A percentile compares a stretch with the other conserved stretches of the same genome.
phyloP scores from a whole-genome alignment of 1,139 yeast genomes.

The Lodderomyces beijingensis region DNA sequence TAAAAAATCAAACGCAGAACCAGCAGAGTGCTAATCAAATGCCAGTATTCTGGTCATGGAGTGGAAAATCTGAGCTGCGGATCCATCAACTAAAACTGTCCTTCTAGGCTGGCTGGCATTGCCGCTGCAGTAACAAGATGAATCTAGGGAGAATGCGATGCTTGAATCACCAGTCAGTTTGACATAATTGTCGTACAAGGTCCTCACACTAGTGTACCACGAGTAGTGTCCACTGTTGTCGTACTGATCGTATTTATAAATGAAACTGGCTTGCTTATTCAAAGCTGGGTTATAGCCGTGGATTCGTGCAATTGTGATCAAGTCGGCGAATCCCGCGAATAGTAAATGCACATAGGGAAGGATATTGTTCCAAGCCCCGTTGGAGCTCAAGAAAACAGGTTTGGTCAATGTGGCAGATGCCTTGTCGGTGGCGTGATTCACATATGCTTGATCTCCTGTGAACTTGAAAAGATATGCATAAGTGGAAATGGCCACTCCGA shows the following conservation, averaged over 20 bases:
- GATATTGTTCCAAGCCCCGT: conserved; percentile 26
- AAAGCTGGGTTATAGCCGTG: conserved; percentile 16
- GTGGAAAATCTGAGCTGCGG: conserved; percentile 24
- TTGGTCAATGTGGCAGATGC: conserved; percentile 14
- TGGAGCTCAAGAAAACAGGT: conserved; percentile 18
- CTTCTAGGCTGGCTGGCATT: conserved; percentile 12
- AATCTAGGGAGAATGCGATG: conserved; percentile 3
- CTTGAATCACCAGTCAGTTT: conserved; percentile 6
- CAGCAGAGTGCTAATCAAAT: too few relatives aligned
- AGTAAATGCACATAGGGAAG: conserved; percentile 23
- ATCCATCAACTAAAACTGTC: conserved; percentile 21
- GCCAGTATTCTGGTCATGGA: too few relatives aligned
- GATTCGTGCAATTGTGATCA: conserved; percentile 13
- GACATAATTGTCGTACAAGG: conserved; percentile 12
- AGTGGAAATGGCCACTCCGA: conserved; percentile 33
- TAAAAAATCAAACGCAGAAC: too few relatives aligned
- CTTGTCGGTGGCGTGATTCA: conserved; percentile 10
- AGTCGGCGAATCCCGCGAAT: conserved; percentile 23
- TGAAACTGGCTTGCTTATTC: conserved; percentile 19
- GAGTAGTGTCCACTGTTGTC: conserved; percentile 13
- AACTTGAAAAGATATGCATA: conserved; percentile 22
- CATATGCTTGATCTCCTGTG: conserved; percentile 14
- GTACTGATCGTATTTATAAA: conserved; percentile 21
- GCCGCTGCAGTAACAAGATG: conserved; percentile 15
- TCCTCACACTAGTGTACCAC: conserved; percentile 8